These are phyloP conservation scores for Brassica juncea DNA, from an alignment of 345 rosid genomes.

Conservation along the genomic window DNA sequence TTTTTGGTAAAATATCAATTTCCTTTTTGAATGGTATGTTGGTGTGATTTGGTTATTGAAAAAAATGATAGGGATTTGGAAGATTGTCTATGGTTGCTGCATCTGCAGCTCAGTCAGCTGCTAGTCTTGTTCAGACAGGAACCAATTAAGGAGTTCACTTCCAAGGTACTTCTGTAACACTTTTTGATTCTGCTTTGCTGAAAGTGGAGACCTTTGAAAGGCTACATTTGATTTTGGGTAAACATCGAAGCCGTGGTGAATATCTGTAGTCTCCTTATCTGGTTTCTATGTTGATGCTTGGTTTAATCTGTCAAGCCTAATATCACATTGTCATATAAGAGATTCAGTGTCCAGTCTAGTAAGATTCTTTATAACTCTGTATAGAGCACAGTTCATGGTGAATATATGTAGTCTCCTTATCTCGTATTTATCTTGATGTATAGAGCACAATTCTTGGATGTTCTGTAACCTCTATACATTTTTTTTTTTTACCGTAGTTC, in stretches of 20 bases:
- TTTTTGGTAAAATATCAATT: neutral
- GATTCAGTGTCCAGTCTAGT: neutral
- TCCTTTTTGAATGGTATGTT: neutral
- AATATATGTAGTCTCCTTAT: neutral
- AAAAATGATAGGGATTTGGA: constrained; percentile 66
- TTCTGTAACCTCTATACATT: neutral
- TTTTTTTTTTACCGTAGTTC: neutral
- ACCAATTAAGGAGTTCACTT: constrained; percentile 34
- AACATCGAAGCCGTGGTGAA: neutral
- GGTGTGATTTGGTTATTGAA: constrained; percentile 8
- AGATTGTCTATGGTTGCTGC: constrained; percentile 22
- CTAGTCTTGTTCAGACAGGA: constrained; percentile 66
- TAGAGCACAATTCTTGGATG: neutral
- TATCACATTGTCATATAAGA: neutral
- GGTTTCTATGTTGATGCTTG: neutral
- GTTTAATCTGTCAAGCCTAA: neutral
- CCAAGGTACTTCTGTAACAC: constrained; percentile 18
- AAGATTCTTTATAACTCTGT: neutral
- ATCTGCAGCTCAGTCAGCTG: constrained; percentile 61
- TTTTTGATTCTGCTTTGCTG: neutral
- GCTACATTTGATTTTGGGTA: neutral
- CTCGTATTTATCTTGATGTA: neutral
- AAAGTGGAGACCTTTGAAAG: neutral
- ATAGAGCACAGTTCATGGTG: neutral
- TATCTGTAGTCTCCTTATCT: constrained; percentile 9